These are phyloP conservation scores for Kurtzmaniella quercitrusa DNA, from an alignment of 1,139 yeast genomes.

Conservation along the genomic window DNA sequence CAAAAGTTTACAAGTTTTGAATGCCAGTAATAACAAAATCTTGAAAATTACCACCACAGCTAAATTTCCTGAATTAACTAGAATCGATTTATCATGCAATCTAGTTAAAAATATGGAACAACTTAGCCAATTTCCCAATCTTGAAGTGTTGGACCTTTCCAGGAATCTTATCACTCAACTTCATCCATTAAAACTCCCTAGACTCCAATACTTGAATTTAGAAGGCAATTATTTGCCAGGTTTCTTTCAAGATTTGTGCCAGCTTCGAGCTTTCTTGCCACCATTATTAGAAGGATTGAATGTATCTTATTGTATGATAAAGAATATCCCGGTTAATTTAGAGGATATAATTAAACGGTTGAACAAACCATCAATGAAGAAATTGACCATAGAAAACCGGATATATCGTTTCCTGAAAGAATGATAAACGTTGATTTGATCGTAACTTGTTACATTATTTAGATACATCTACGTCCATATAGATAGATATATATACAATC, in stretches of 20 bases:
- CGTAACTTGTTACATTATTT: too few relatives aligned
- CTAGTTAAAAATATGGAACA: conserved; percentile 11
- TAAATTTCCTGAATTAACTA: conserved; percentile 4
- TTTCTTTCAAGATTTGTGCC: conserved; percentile 6
- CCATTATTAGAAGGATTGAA: conserved; percentile 12
- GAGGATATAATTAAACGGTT: neutral
- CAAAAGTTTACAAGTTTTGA: conserved; percentile 12
- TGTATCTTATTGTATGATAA: conserved; percentile 14
- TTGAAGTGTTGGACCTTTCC: conserved; percentile 18
- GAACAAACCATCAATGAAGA: neutral
- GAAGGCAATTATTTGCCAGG: conserved; percentile 18
- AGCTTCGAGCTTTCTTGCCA: conserved; percentile 12
- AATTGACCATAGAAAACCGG: neutral
- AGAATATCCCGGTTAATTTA: neutral
- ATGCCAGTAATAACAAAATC: conserved; percentile 21
- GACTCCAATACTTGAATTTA: conserved; percentile 14
- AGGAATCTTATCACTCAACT: conserved; percentile 17
- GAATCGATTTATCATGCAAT: conserved; percentile 19
- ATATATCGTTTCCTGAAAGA: neutral
- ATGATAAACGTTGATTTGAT: too few relatives aligned
- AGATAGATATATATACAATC: too few relatives aligned
- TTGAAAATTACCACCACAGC: conserved; percentile 7
- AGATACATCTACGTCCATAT: too few relatives aligned
- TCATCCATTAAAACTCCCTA: conserved; percentile 13
- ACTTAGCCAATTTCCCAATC: conserved; percentile 9